phyloP scores from a whole-genome alignment of 2,329 filamentous ascomycete species.

The Phoma sp. region DNA sequence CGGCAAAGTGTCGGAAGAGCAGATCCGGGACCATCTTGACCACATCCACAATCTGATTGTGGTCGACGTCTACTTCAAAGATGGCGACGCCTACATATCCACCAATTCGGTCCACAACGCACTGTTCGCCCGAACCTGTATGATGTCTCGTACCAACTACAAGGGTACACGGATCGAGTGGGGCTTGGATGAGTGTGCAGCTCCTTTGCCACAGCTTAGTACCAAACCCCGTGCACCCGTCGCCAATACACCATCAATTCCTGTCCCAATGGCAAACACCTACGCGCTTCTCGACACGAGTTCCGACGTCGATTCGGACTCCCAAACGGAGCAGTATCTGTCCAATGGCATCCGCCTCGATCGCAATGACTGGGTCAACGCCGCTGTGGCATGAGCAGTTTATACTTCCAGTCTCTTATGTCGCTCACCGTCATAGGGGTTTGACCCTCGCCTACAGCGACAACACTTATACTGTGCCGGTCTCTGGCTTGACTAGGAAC shows the following conservation, averaged over 20 bases:
- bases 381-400: slow-evolving; percentile 25
- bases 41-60: slow-evolving; percentile 83
- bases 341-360: slow-evolving; percentile 29
- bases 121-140: slow-evolving; percentile 76
- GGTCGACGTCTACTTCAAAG: slow-evolving; percentile 65
- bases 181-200: slow-evolving; percentile 74
- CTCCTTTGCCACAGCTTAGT: slow-evolving; percentile 54
- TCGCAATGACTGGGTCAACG: slow-evolving; percentile 28
- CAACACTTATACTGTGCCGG: not conserved
- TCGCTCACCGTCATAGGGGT: too few species aligned
- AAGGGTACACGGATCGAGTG: slow-evolving; percentile 74
- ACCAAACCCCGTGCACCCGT: slow-evolving; percentile 16
- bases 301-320: slow-evolving; percentile 34
- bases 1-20: slow-evolving; percentile 65
- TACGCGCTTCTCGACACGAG: slow-evolving; percentile 41
- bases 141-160: slow-evolving; percentile 73
- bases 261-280: slow-evolving; percentile 36
- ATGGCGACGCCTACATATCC: slow-evolving; percentile 69
- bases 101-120: slow-evolving; percentile 81
- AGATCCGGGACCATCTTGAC: slow-evolving; percentile 75
- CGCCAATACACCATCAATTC: slow-evolving; percentile 20
- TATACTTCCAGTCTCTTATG: too few species aligned
- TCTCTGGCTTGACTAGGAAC: not conserved
- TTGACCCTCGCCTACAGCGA: too few species aligned
- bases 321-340: slow-evolving; percentile 33